phyloP scores from a whole-genome alignment of 192 early-diverging fungal species.

The Phycomyces blakesleeanus region DNA sequence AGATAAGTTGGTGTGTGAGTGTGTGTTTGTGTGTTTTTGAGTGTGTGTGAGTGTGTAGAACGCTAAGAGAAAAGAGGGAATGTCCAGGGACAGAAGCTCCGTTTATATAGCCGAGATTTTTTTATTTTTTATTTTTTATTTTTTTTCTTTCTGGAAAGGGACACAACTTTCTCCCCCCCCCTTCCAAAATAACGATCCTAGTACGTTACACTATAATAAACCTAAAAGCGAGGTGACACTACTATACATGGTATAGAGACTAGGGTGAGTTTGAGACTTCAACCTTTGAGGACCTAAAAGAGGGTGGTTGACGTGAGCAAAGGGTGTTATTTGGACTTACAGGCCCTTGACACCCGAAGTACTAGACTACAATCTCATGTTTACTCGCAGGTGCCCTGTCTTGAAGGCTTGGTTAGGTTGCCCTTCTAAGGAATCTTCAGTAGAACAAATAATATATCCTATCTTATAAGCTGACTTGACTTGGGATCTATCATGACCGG shows the following conservation, averaged over 20 bases:
- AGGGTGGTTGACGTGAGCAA: no score
- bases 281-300: background rate
- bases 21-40: background rate
- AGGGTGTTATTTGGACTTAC: no score
- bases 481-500: no score
- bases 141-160: no score
- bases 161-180: background rate
- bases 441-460: no score
- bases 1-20: background rate
- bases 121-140: background rate
- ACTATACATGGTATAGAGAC: background rate
- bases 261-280: background rate
- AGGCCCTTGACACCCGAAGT: no score
- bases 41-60: background rate
- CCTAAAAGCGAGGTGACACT: background rate
- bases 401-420: no score
- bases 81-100: background rate
- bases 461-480: no score
- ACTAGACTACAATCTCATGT: no score
- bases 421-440: no score
- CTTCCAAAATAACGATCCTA: background rate
- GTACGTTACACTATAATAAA: background rate
- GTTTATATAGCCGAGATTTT: constrained; percentile 1
- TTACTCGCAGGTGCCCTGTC: no score
- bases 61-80: background rate